phyloP scores from a whole-genome alignment of 495 filamentous ascomycete species.

The Copromyces sp. region DNA sequence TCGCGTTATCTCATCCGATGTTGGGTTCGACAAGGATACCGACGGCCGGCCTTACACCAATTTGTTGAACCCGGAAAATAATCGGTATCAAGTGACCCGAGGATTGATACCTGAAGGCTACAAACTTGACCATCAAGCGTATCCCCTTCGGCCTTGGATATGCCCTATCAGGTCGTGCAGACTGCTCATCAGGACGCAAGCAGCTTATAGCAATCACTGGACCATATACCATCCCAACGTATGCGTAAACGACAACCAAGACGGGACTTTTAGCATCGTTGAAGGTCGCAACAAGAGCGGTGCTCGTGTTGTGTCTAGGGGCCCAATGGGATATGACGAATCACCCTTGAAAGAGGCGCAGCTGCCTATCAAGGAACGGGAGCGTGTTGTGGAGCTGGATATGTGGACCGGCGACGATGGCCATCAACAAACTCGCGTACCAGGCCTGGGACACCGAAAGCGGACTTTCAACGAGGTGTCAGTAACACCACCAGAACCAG shows the following conservation, averaged over 20 bases:
- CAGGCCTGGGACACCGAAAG: not conserved
- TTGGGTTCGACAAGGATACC: not conserved
- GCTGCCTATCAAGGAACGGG: not conserved
- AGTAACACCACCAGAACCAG: not conserved
- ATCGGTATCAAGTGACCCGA: not conserved
- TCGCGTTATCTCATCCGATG: not conserved
- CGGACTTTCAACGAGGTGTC: not conserved
- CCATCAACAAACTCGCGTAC: not conserved
- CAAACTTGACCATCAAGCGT: not conserved
- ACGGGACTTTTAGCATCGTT: constrained; percentile 3
- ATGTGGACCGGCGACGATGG: not conserved
- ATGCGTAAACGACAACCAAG: constrained; percentile 6
- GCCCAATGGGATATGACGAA: not conserved
- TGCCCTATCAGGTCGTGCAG: constrained; percentile 13
- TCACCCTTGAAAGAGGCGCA: not conserved
- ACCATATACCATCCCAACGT: not conserved
- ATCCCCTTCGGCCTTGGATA: constrained; percentile 4
- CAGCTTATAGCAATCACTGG: constrained; percentile 5
- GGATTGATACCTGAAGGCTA: constrained; percentile 11
- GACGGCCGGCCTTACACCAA: constrained; percentile 6
- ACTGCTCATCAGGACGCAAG: not conserved
- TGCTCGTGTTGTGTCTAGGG: not conserved
- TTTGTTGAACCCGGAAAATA: constrained; percentile 1
- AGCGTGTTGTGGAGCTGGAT: no score
- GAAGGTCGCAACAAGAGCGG: not conserved